These are phyloP conservation scores for Stromatinia cepivora DNA, from an alignment of 2,329 filamentous ascomycete species.

Conservation along the genomic window DNA sequence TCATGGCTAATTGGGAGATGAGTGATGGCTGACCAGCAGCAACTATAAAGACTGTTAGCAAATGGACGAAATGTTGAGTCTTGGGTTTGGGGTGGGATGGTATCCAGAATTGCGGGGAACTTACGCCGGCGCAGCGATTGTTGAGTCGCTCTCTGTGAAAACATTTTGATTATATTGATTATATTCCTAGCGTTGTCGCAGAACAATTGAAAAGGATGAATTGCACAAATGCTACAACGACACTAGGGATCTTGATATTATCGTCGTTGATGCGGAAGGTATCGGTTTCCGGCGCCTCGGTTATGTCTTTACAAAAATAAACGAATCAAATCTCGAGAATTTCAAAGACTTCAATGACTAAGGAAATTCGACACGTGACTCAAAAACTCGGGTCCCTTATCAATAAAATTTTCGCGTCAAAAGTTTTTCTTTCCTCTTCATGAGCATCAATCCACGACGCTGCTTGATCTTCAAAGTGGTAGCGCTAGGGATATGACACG, in stretches of 20 bases:
- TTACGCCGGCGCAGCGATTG: constrained; percentile 47
- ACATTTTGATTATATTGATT: constrained; percentile 42
- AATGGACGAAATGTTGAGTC: constrained; percentile 18
- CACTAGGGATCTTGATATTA: constrained; percentile 25
- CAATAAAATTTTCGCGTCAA: constrained; percentile 27
- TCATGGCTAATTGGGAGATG: constrained; percentile 44
- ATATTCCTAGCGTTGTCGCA: constrained; percentile 13
- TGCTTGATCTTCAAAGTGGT: constrained; percentile 38
- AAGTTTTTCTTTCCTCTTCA: constrained; percentile 29
- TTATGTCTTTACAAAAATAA: constrained; percentile 20
- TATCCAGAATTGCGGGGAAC: constrained; percentile 30
- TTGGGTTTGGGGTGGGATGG: constrained; percentile 24
- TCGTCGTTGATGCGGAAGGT: constrained; percentile 35
- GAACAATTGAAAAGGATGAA: constrained; percentile 13
- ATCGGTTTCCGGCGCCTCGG: constrained; percentile 30
- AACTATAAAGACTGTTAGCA: constrained; percentile 38
- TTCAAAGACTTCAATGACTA: constrained; percentile 24
- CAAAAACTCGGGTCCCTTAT: constrained; percentile 25
- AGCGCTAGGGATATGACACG: constrained; percentile 33
- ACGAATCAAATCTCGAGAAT: constrained; percentile 29
- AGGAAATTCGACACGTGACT: neutral
- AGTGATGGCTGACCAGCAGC: constrained; percentile 48
- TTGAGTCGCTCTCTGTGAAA: constrained; percentile 47
- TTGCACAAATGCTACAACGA: constrained; percentile 12
- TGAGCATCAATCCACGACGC: constrained; percentile 41